phyloP scores from a whole-genome alignment of 192 early-diverging fungal species.

The Polychytrium aggregatum region DNA sequence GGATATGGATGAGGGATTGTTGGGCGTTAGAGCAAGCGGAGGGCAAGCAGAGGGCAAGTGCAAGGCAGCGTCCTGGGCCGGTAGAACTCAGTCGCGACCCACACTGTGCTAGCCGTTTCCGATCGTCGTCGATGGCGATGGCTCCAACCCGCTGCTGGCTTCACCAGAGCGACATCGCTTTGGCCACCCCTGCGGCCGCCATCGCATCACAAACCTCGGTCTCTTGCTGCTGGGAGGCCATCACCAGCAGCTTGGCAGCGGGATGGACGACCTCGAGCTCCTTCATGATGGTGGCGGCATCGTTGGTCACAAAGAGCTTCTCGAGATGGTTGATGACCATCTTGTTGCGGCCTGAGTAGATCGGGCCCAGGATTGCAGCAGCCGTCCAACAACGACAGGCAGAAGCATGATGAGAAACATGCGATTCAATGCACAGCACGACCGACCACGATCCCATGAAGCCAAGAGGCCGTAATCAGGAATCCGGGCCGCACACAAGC shows the following conservation, averaged over 20 bases:
- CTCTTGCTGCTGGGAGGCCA: conserved; percentile 96
- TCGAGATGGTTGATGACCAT: conserved; percentile 99
- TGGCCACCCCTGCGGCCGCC: conserved; percentile 1
- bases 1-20: conserved; percentile 1
- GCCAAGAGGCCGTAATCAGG: background rate
- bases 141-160: too few species aligned
- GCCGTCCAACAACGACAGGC: too few species aligned
- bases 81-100: too few species aligned
- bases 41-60: too few species aligned
- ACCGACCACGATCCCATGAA: background rate
- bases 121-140: too few species aligned
- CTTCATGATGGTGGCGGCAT: conserved; percentile 96
- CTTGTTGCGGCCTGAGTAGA: conserved; percentile 94
- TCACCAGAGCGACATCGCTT: too few species aligned
- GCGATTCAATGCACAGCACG: background rate
- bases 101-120: too few species aligned
- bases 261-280: conserved; percentile 97
- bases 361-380: too few species aligned
- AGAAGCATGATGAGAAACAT: background rate
- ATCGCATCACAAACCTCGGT: conserved; percentile 54
- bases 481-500: background rate
- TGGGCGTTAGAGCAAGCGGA: too few species aligned
- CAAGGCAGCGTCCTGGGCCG: too few species aligned
- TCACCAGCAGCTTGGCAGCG: conserved; percentile 88
- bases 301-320: conserved; percentile 96